Conservation (phyloP, 495 filamentous ascomycete genomes). For the Talaromyces stipitatus region DNA sequence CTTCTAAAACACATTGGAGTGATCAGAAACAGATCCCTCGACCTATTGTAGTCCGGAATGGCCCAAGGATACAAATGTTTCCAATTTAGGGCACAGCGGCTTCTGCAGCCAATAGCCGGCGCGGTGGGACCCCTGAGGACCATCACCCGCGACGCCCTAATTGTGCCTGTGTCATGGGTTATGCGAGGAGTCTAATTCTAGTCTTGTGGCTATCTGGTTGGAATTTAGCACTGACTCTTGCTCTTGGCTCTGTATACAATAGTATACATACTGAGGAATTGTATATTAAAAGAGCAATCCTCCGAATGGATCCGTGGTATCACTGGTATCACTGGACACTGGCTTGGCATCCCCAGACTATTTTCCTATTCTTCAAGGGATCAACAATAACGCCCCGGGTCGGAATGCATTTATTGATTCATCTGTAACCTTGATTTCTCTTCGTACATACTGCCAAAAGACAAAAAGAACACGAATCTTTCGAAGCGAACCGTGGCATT, state of each 20-base stretch:
- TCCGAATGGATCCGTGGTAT: background rate
- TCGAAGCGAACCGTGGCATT: background rate
- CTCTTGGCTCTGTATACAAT: no score
- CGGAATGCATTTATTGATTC: background rate
- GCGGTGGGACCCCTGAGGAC: background rate
- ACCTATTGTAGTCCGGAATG: background rate
- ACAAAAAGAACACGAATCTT: background rate
- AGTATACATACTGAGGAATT: no score
- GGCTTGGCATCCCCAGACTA: constrained; percentile 1
- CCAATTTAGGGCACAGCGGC: constrained; percentile 6
- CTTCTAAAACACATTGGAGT: constrained; percentile 1
- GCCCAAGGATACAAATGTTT: background rate
- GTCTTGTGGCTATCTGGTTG: no score
- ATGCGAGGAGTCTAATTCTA: constrained; percentile 1
- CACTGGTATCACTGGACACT: background rate
- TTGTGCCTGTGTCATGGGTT: constrained; percentile 1
- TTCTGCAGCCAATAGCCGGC: constrained; percentile 3
- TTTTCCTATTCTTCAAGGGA: background rate
- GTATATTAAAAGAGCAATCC: background rate
- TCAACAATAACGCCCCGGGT: background rate
- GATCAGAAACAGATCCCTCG: background rate
- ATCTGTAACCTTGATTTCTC: background rate
- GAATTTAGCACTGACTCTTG: no score
- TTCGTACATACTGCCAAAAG: background rate
- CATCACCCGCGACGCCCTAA: background rate